Evolutionary conservation across 176 grass and related monocot genomes (phyloP).

Genomic region (Raddia distichophylla): DNA sequence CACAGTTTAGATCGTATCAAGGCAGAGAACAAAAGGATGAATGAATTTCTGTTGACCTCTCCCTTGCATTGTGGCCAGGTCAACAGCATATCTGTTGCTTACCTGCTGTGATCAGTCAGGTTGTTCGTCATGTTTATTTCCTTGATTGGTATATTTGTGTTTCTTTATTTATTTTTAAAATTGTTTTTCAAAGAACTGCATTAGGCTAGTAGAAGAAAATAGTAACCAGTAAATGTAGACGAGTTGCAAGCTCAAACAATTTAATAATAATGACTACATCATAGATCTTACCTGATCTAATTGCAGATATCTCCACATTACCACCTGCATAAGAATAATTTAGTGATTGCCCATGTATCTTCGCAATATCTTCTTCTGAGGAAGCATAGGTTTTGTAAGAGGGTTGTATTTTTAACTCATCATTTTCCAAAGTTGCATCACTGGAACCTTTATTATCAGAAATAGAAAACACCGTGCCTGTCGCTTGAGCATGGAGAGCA

Average conservation of each 20-base stretch:
- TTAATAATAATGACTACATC: constrained; percentile 13
- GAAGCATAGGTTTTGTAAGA: constrained; percentile 23
- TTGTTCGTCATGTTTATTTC: too few species aligned
- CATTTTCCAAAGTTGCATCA: constrained; percentile 8
- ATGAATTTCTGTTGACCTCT: too few species aligned
- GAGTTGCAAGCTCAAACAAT: constrained; percentile 4
- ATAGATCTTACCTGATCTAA: constrained; percentile 50
- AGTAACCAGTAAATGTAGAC: neutral
- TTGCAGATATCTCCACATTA: constrained; percentile 42
- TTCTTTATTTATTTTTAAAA: too few species aligned
- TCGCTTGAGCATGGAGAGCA: constrained; percentile 15
- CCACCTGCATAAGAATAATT: constrained; percentile 21
- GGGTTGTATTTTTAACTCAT: constrained; percentile 23
- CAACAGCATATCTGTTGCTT: too few species aligned
- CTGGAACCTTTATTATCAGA: neutral
- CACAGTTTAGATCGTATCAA: too few species aligned
- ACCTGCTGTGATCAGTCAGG: too few species aligned
- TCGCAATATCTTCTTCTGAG: constrained; percentile 28
- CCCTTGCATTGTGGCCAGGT: too few species aligned
- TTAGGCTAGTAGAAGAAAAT: neutral
- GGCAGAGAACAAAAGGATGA: too few species aligned
- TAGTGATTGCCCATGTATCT: constrained; percentile 18
- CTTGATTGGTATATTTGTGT: too few species aligned
- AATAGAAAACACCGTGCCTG: neutral
- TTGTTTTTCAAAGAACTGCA: too few species aligned